phyloP scores from a whole-genome alignment of 2,329 filamentous ascomycete species.

The Oidium heveae region DNA sequence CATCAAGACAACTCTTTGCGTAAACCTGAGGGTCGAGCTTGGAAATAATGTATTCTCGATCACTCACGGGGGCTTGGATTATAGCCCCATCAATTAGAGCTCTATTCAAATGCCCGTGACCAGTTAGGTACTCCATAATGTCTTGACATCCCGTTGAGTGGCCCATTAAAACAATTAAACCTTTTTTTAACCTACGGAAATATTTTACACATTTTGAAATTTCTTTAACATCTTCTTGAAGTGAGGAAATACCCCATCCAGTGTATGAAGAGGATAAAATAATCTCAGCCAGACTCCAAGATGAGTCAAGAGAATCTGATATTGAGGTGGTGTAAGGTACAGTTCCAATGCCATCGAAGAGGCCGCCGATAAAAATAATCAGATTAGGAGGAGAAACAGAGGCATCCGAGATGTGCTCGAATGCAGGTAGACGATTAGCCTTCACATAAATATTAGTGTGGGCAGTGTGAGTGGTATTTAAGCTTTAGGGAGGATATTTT shows the following conservation, averaged over 20 bases:
- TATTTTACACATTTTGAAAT: slow-evolving; percentile 23
- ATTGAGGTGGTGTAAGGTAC: slow-evolving; percentile 22
- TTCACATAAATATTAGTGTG: neutral
- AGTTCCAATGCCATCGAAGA: slow-evolving; percentile 25
- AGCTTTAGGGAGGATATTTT: neutral
- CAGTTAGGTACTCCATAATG: slow-evolving; percentile 33
- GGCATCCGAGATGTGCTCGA: slow-evolving; percentile 11
- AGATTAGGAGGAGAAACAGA: slow-evolving; percentile 15
- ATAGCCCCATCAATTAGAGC: slow-evolving; percentile 31
- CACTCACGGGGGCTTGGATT: slow-evolving; percentile 39
- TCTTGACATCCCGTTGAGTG: slow-evolving; percentile 47
- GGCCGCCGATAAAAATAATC: slow-evolving; percentile 27
- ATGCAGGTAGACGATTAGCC: slow-evolving; percentile 12
- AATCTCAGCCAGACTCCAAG: slow-evolving; percentile 22
- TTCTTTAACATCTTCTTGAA: slow-evolving; percentile 23
- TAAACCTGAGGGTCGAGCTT: slow-evolving; percentile 16
- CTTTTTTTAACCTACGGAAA: slow-evolving; percentile 18
- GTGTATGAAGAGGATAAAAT: slow-evolving; percentile 18
- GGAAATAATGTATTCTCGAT: slow-evolving; percentile 27
- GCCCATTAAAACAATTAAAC: slow-evolving; percentile 40
- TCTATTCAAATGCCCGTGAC: slow-evolving; percentile 13
- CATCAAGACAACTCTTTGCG: slow-evolving; percentile 14
- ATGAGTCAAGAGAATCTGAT: slow-evolving; percentile 9
- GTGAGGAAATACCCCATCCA: slow-evolving; percentile 19
- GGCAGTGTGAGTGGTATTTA: neutral